These are phyloP conservation scores for Funneliformis mosseae DNA, from an alignment of 192 early-diverging fungal genomes.

Conservation along the genomic window DNA sequence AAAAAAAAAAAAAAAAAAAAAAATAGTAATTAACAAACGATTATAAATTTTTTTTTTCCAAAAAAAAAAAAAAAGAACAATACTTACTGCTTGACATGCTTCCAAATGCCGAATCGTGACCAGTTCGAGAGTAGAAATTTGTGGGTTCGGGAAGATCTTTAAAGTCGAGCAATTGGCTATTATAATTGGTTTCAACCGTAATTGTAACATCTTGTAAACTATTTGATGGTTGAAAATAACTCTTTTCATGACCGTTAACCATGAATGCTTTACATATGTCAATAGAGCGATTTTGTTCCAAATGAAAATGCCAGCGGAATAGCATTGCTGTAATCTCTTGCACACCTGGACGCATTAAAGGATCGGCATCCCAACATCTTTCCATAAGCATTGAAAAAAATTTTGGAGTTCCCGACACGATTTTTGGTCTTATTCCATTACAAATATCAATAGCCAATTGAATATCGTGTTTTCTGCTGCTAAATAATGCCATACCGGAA, in stretches of 20 bases:
- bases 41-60: background rate
- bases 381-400: constrained; percentile 6
- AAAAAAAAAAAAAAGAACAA: background rate
- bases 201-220: background rate
- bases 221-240: background rate
- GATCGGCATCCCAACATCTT: constrained; percentile 30
- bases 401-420: background rate
- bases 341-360: background rate
- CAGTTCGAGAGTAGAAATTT: background rate
- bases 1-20: background rate
- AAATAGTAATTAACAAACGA: background rate
- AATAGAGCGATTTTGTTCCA: background rate
- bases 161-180: background rate
- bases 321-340: constrained; percentile 19
- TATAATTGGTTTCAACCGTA: background rate
- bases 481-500: background rate
- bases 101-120: constrained; percentile 14
- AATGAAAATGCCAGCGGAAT: constrained; percentile 14
- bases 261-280: background rate
- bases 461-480: background rate
- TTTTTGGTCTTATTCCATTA: background rate
- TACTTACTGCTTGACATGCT: background rate
- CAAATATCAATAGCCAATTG: constrained; percentile 6
- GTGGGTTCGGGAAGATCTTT: constrained; percentile 11
- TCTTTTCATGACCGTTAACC: background rate